These are phyloP conservation scores for Alloteropsis semialata DNA, from an alignment of 176 grass and related monocot species.

Conservation along the genomic window DNA sequence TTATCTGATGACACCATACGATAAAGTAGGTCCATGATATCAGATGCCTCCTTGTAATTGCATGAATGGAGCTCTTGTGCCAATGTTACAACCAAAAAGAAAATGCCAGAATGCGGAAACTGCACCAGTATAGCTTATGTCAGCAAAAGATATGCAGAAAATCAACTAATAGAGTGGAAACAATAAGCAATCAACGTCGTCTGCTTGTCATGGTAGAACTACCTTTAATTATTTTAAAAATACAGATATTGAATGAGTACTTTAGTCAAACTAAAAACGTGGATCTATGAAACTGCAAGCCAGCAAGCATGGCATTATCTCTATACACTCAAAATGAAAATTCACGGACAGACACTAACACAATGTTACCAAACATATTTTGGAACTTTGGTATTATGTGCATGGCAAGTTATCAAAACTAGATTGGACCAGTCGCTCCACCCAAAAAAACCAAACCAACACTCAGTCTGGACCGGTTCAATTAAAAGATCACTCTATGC, in stretches of 20 bases:
- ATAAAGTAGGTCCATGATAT: conserved; percentile 67
- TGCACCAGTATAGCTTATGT: conserved; percentile 41
- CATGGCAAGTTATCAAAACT: not conserved
- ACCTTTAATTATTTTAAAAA: not conserved
- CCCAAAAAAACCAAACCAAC: not conserved
- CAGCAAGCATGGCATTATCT: too few relatives aligned
- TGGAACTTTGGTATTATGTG: not conserved
- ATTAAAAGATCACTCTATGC: not conserved
- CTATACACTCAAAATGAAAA: not conserved
- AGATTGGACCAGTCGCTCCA: not conserved
- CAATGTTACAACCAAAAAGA: conserved; percentile 71
- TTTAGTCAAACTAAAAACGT: not conserved
- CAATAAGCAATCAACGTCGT: not conserved
- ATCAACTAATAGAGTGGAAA: not conserved
- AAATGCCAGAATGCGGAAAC: conserved; percentile 85
- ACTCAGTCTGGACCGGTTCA: not conserved
- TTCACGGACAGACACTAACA: not conserved
- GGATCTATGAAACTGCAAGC: not conserved
- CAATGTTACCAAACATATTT: not conserved
- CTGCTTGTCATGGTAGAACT: not conserved
- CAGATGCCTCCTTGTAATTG: conserved; percentile 57
- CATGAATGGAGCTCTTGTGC: conserved; percentile 64
- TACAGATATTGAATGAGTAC: not conserved
- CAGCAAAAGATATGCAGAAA: conserved; percentile 20
- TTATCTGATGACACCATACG: conserved; percentile 73